phyloP scores from a whole-genome alignment of 306 rosid genomes.

The Castanea mollissima region DNA sequence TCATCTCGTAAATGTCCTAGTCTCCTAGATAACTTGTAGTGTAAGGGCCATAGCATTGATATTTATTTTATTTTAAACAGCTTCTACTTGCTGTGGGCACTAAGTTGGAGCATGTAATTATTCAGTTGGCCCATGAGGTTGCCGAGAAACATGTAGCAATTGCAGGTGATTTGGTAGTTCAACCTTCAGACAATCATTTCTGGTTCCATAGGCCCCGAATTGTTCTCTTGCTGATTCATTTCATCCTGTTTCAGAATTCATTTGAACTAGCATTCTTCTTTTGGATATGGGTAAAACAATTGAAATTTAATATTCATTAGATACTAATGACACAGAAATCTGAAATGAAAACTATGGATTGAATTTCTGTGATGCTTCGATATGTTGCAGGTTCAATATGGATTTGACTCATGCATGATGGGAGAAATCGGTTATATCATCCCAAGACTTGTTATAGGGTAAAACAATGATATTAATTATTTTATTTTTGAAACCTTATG shows the following conservation, averaged over 20 bases:
- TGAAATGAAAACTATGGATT: not conserved
- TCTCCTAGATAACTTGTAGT: not conserved
- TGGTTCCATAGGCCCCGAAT: slow-evolving; percentile 31
- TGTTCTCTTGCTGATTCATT: slow-evolving; percentile 29
- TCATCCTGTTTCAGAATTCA: slow-evolving; percentile 38
- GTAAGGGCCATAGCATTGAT: not conserved
- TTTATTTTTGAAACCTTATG: not conserved
- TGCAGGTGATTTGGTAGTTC: slow-evolving; percentile 31
- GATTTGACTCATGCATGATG: slow-evolving; percentile 37
- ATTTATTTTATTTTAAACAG: slow-evolving; percentile 1
- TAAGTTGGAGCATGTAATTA: slow-evolving; percentile 36
- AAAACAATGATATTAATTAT: not conserved
- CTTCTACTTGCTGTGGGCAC: slow-evolving; percentile 37
- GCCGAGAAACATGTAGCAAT: slow-evolving; percentile 37
- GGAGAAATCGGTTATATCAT: slow-evolving; percentile 26
- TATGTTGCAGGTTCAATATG: slow-evolving; percentile 31
- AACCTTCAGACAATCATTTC: slow-evolving; percentile 36
- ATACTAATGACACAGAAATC: not conserved
- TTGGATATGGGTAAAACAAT: slow-evolving; percentile 26
- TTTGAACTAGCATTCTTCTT: slow-evolving; percentile 38
- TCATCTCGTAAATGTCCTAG: not conserved
- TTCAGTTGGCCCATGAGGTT: slow-evolving; percentile 34
- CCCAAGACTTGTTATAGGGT: slow-evolving; percentile 43
- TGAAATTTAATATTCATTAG: not conserved
- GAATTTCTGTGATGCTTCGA: not conserved